These are phyloP conservation scores for Coleophoma crateriformis DNA, from an alignment of 2,329 filamentous ascomycete species.

Conservation along the genomic window DNA sequence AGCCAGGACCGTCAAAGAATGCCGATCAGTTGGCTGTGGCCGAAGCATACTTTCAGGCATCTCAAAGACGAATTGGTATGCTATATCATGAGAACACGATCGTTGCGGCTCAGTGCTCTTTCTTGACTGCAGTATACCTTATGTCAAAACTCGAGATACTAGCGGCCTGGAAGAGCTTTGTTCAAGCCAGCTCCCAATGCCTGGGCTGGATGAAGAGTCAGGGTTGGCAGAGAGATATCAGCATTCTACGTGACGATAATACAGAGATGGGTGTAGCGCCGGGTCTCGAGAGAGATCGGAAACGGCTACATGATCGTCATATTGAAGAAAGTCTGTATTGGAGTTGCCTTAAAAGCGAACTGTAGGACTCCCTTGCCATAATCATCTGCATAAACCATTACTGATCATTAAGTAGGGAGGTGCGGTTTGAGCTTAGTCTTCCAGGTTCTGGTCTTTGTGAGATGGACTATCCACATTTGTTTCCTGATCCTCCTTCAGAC, in stretches of 20 bases:
- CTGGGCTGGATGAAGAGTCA: slow-evolving; percentile 4
- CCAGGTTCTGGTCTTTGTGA: not conserved
- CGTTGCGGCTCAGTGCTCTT: slow-evolving; percentile 14
- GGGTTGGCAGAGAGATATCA: not conserved
- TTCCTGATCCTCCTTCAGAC: not conserved
- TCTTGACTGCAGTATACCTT: slow-evolving; percentile 16
- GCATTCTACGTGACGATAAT: not conserved
- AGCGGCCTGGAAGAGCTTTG: slow-evolving; percentile 17
- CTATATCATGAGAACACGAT: slow-evolving; percentile 15
- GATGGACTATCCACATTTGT: slow-evolving; percentile 1
- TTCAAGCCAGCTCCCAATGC: slow-evolving; percentile 12
- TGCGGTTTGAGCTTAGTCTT: not conserved
- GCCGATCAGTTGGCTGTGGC: slow-evolving; percentile 1
- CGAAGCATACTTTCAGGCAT: slow-evolving; percentile 14
- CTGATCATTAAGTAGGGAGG: not conserved
- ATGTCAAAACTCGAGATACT: slow-evolving; percentile 14
- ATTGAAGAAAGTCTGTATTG: slow-evolving; percentile 21
- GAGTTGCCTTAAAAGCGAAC: slow-evolving; percentile 21
- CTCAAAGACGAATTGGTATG: slow-evolving; percentile 17
- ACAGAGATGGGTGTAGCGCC: not conserved
- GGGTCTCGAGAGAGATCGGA: not conserved
- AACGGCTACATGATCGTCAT: not conserved
- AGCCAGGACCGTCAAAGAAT: slow-evolving; percentile 7
- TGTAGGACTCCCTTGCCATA: slow-evolving; percentile 6
- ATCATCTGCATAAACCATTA: not conserved